These are phyloP conservation scores for Trichoderma polysporum DNA, from an alignment of 2,329 filamentous ascomycete species.

Conservation along the genomic window DNA sequence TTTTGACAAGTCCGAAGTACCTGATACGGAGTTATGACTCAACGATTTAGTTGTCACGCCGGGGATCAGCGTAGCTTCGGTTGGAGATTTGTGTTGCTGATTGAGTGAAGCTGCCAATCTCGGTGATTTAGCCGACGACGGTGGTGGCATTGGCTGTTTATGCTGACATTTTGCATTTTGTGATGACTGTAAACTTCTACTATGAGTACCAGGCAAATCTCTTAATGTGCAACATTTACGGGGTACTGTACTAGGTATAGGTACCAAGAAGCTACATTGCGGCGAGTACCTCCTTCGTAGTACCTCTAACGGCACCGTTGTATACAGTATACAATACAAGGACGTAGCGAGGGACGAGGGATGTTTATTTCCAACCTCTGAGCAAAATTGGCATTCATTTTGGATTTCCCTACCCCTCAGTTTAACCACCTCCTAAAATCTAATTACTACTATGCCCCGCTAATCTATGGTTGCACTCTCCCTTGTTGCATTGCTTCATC, in stretches of 20 bases:
- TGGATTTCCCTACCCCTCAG: neutral
- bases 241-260: no score
- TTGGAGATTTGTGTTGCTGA: neutral
- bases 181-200: no score
- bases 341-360: neutral
- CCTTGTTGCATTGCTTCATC: neutral
- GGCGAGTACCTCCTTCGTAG: neutral
- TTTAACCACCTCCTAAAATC: neutral
- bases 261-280: neutral
- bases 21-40: constrained; percentile 2
- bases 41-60: neutral
- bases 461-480: neutral
- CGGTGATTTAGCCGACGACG: neutral
- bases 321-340: no score
- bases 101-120: neutral
- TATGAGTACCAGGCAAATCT: no score
- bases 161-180: neutral
- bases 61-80: neutral
- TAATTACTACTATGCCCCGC: neutral
- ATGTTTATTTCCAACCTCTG: neutral
- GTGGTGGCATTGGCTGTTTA: neutral
- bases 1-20: neutral
- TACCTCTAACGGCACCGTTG: no score
- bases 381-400: neutral
- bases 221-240: no score